Conservation (phyloP, 2,329 filamentous ascomycete species). For the Xylaria sp. region DNA sequence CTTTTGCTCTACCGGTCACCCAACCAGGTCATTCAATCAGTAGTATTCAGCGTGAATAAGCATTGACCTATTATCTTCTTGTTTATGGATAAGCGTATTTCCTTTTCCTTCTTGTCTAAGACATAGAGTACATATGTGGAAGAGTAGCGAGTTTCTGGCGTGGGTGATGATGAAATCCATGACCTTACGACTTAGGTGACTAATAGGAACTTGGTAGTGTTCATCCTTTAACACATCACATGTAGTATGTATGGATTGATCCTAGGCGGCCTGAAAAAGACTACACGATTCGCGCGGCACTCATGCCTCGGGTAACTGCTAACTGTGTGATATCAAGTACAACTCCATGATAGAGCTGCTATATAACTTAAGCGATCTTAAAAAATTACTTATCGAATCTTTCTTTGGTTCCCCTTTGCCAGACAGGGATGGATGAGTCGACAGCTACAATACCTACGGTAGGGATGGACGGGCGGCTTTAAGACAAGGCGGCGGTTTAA, state of each 20-base stretch:
- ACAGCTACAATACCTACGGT: background rate
- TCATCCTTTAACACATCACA: background rate
- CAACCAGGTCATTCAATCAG: background rate
- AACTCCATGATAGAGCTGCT: background rate
- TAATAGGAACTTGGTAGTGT: conserved; percentile 1
- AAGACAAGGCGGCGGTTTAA: conserved; percentile 3
- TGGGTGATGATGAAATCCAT: conserved; percentile 5
- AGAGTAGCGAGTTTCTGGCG: conserved; percentile 3
- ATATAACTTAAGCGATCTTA: background rate
- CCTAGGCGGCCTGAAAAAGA: background rate
- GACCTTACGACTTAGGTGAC: conserved; percentile 1
- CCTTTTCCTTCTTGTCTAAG: background rate
- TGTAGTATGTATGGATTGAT: background rate
- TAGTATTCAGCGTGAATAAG: conserved; percentile 11
- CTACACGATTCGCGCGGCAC: background rate
- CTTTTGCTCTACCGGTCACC: background rate
- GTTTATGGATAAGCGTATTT: background rate
- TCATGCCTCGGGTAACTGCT: background rate
- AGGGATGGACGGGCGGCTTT: too few species aligned
- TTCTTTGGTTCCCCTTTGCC: background rate
- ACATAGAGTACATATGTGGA: background rate
- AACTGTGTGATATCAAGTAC: background rate
- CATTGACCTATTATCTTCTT: conserved; percentile 1
- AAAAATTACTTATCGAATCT: background rate
- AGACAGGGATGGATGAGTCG: conserved; percentile 5